phyloP scores from a whole-genome alignment of 768 basidiomycete genomes.

The Tulasnella sp. region DNA sequence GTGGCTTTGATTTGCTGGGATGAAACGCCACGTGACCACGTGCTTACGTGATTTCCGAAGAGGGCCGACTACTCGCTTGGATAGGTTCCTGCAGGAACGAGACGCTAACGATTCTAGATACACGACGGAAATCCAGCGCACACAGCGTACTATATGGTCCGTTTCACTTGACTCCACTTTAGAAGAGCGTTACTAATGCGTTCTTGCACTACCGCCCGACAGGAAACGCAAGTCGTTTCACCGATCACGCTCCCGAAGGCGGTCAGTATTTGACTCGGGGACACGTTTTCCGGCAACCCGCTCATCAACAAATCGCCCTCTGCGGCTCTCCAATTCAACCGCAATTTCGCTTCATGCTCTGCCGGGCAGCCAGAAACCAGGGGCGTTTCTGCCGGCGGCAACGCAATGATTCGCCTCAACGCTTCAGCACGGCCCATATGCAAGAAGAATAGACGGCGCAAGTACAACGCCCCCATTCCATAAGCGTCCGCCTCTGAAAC shows the following conservation, averaged over 20 bases:
- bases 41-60: background rate
- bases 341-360: background rate
- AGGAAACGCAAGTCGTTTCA: background rate
- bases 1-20: too few species aligned
- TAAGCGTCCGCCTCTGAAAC: slow-evolving; percentile 72
- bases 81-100: background rate
- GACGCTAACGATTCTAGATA: background rate
- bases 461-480: slow-evolving; percentile 72
- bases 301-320: slow-evolving; percentile 3
- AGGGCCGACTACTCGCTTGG: background rate
- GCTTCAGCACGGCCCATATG: slow-evolving; percentile 59
- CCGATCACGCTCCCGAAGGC: slow-evolving; percentile 6
- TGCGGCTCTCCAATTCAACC: background rate
- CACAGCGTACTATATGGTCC: slow-evolving; percentile 16
- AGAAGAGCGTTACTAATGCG: background rate
- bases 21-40: background rate
- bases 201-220: background rate
- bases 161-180: slow-evolving; percentile 23
- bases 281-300: background rate
- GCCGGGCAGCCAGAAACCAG: background rate
- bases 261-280: background rate
- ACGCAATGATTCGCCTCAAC: background rate
- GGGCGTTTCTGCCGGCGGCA: background rate
- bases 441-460: slow-evolving; percentile 80
- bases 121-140: background rate